Evolutionary conservation across 257 asterid genomes (phyloP), one percentile per base, ranked within the genome.

Genomic region (Solanum medicagineum): DNA sequence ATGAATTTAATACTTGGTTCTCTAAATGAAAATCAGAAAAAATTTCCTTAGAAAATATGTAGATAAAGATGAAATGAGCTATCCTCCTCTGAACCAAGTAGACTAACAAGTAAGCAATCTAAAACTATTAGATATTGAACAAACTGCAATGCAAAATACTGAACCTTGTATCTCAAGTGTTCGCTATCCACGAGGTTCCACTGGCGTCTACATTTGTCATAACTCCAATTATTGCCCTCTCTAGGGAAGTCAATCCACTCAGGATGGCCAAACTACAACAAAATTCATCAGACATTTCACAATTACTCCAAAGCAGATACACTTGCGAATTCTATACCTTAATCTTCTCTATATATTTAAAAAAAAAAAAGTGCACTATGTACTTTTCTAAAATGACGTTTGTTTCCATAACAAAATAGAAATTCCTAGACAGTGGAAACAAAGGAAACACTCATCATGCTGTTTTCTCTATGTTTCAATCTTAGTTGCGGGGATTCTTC

Each of bases 161-260:
- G 87, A 59, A 96, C 99, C 99, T 96, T 96, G 93, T 94, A 96
- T 93, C 98, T 90, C 87, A 95, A 91, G 91, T 96, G 97, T 65
- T 94, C 96, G 11, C 91, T 86, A 87, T 95, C 99, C 85, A 87
- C 93, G 5, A 96, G 97, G 86, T 95, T 86, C 99, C 99, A 96
- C 81, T 96, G 97, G 66, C 99, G 99, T 81, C 97, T 89, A 89
- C 99, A 96, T 84, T 93, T 96, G 84, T 96, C 98, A 83, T 91
- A 90, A 89, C 98, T 94, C 98, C 98, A 96, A 56, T 85, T 91
- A 88, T 96, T 96, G 82, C 98, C 99, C 86, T 96, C 98, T 89
- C 99, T 92, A 56, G 99, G 99, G 85, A 96, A 96, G 93, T 96
- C 99, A 74, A 96, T 96, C 99, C 99, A 96, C 45, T 96, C 99